Percentiles rank a stretch among this genome's conserved stretches.
Evolutionary conservation across 2,329 filamentous ascomycete genomes (phyloP).

Genomic region (Elsinoe necatrix): DNA sequence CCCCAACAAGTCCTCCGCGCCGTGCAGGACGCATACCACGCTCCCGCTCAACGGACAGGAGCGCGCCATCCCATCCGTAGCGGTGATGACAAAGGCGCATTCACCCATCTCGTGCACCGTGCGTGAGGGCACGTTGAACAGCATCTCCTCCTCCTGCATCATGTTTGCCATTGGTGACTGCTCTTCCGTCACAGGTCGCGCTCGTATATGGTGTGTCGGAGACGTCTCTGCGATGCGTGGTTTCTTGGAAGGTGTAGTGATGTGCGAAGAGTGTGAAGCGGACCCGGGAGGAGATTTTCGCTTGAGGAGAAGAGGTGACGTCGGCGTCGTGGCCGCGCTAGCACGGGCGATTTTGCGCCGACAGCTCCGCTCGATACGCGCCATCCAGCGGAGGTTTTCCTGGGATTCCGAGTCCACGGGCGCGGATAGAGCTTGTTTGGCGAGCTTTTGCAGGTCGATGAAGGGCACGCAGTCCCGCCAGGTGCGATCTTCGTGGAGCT

Average conservation of each 20-base stretch:
- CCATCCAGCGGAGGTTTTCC: constrained; percentile 54
- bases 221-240: background rate
- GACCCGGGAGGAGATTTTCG: background rate
- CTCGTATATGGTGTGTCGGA: background rate
- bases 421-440: constrained; percentile 46
- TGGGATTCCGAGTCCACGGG: constrained; percentile 48
- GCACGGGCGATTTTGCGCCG: constrained; percentile 26
- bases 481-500: constrained; percentile 67
- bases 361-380: constrained; percentile 44
- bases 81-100: background rate
- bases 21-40: background rate
- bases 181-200: background rate
- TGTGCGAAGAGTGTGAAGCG: background rate
- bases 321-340: constrained; percentile 20
- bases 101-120: background rate
- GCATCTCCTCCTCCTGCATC: background rate
- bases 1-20: background rate
- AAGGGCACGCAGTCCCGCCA: constrained; percentile 62
- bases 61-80: background rate
- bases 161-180: background rate
- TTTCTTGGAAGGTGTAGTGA: background rate
- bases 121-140: background rate
- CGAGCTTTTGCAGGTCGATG: constrained; percentile 59
- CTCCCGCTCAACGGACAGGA: background rate
- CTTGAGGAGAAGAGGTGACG: constrained; percentile 16